Conservation (phyloP, 352 stramenopile species). For the Phytophthora citricola region DNA sequence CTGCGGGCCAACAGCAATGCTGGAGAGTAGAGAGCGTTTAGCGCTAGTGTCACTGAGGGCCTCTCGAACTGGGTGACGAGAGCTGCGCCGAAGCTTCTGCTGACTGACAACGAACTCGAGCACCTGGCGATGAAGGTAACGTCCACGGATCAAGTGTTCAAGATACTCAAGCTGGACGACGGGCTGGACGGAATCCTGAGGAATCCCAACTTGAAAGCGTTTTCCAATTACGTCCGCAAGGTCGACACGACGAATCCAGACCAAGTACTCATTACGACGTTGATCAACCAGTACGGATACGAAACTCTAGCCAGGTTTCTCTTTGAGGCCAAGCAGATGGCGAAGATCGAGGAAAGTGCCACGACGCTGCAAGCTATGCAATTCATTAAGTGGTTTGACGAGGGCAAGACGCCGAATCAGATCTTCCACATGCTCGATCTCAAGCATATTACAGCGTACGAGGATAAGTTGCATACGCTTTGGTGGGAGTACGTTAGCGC, state of each 20-base stretch:
- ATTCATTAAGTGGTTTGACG: neutral
- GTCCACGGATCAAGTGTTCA: neutral
- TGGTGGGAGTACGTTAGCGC: neutral
- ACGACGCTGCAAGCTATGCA: neutral
- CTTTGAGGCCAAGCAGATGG: neutral
- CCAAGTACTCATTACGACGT: neutral
- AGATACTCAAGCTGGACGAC: slow-evolving; percentile 5
- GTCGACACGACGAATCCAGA: neutral
- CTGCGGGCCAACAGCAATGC: neutral
- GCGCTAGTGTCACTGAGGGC: neutral
- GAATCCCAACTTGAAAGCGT: slow-evolving; percentile 4
- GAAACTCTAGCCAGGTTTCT: neutral
- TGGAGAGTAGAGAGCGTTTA: slow-evolving; percentile 1
- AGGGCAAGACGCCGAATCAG: neutral
- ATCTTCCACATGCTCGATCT: neutral
- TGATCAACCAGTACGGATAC: slow-evolving; percentile 5
- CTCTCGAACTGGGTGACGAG: neutral
- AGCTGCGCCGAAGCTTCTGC: neutral
- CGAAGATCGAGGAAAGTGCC: neutral
- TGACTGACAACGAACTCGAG: neutral
- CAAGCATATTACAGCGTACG: neutral
- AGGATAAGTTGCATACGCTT: neutral
- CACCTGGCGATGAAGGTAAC: neutral
- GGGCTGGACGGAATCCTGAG: neutral
- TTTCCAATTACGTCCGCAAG: neutral